Conservation (phyloP, 257 asterid genomes). For the Leonotis leonurus region DNA sequence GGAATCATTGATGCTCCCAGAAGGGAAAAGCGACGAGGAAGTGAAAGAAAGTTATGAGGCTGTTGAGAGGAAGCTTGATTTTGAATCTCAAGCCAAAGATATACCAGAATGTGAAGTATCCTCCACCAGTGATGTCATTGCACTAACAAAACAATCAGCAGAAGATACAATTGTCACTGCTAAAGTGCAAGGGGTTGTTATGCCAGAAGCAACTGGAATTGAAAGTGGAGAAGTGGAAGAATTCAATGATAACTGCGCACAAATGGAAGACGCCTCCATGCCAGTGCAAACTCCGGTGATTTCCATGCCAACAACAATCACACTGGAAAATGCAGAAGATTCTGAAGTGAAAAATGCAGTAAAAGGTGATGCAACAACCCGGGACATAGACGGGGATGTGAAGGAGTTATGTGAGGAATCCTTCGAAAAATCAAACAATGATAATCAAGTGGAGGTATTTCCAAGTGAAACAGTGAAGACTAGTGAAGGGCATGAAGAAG, state of each 20-base stretch:
- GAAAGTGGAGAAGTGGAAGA: constrained; percentile 12
- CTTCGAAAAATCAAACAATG: constrained; percentile 16
- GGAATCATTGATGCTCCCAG: constrained; percentile 24
- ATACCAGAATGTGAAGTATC: constrained; percentile 11
- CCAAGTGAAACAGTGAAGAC: constrained; percentile 3
- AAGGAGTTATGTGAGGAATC: constrained; percentile 13
- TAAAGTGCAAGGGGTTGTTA: constrained; percentile 13
- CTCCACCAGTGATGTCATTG: neutral
- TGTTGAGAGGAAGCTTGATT: constrained; percentile 19
- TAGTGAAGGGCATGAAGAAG: constrained; percentile 10
- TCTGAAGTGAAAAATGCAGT: constrained; percentile 5
- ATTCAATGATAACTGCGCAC: constrained; percentile 1
- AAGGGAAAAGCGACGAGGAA: constrained; percentile 15
- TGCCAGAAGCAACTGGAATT: constrained; percentile 13
- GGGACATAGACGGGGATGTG: constrained; percentile 11
- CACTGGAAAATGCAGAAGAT: neutral
- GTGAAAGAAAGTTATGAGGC: constrained; percentile 7
- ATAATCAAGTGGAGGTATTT: constrained; percentile 6
- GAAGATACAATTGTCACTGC: constrained; percentile 6
- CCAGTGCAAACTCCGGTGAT: neutral
- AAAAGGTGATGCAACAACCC: constrained; percentile 3
- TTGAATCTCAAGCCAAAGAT: constrained; percentile 11
- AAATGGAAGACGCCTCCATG: constrained; percentile 6
- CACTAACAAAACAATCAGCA: constrained; percentile 14
- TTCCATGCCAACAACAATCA: constrained; percentile 6